These are phyloP conservation scores for Colletotrichum sp. DNA, from an alignment of 2,329 filamentous ascomycete species.

Conservation along the genomic window DNA sequence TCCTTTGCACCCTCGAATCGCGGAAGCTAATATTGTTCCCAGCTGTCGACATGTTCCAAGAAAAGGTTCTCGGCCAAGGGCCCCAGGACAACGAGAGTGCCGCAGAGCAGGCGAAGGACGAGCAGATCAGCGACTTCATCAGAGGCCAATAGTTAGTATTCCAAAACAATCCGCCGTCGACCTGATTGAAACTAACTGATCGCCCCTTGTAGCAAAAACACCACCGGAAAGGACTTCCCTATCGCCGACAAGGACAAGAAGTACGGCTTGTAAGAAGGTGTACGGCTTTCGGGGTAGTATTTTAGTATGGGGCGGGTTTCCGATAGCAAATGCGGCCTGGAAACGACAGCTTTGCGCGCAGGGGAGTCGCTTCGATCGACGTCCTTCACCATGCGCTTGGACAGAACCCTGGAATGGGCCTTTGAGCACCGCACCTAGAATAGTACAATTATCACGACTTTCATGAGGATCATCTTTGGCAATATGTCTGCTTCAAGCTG, in stretches of 20 bases:
- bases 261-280: constrained; percentile 2
- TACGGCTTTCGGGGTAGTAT: neutral
- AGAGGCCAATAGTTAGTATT: constrained; percentile 49
- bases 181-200: neutral
- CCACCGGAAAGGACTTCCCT: constrained; percentile 72
- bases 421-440: neutral
- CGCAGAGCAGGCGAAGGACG: constrained; percentile 83
- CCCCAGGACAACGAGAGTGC: constrained; percentile 75
- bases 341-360: neutral
- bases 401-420: neutral
- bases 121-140: constrained; percentile 77
- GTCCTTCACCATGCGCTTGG: neutral
- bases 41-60: constrained; percentile 81
- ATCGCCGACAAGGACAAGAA: constrained; percentile 62
- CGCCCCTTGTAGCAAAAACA: constrained; percentile 51
- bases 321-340: neutral
- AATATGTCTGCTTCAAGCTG: neutral
- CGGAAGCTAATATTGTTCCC: neutral
- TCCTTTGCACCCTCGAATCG: too few relatives aligned
- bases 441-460: neutral
- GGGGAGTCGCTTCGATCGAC: neutral
- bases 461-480: neutral
- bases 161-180: neutral
- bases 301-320: neutral
- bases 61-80: constrained; percentile 74